Conservation (phyloP, 805 yeast genomes). For the Clavispora phyllophila region DNA sequence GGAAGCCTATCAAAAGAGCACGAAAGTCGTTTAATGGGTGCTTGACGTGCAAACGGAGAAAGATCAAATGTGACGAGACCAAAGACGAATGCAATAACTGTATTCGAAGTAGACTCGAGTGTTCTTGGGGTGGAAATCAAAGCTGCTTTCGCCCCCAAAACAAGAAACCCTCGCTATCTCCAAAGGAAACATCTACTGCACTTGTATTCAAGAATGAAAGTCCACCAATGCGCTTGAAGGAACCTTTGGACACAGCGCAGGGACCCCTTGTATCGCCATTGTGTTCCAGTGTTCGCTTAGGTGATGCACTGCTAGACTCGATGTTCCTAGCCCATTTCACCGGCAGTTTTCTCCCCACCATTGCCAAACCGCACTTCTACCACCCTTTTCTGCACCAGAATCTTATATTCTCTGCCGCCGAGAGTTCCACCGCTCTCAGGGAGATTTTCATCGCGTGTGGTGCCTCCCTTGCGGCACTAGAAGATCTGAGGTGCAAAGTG, state of each 20-base stretch:
- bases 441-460: conserved; percentile 15
- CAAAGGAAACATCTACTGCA: background rate
- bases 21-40: conserved; percentile 9
- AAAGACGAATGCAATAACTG: conserved; percentile 8
- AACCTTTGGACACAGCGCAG: background rate
- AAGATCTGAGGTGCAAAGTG: conserved; percentile 2
- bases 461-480: conserved; percentile 10
- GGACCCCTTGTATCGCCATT: background rate
- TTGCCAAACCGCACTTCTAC: conserved; percentile 9
- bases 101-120: conserved; percentile 3
- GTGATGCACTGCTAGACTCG: conserved; percentile 1
- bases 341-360: conserved; percentile 11
- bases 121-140: conserved; percentile 4
- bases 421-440: conserved; percentile 5
- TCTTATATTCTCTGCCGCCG: conserved; percentile 9
- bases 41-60: conserved; percentile 10
- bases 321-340: conserved; percentile 7
- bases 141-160: background rate
- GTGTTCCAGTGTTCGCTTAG: background rate
- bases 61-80: conserved; percentile 14
- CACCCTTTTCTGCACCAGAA: conserved; percentile 4
- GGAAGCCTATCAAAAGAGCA: conserved; percentile 3
- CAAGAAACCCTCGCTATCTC: background rate
- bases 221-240: background rate
- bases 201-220: background rate